Evolutionary conservation across 2,329 filamentous ascomycete genomes (phyloP).

Genomic region (Botrytis aclada): DNA sequence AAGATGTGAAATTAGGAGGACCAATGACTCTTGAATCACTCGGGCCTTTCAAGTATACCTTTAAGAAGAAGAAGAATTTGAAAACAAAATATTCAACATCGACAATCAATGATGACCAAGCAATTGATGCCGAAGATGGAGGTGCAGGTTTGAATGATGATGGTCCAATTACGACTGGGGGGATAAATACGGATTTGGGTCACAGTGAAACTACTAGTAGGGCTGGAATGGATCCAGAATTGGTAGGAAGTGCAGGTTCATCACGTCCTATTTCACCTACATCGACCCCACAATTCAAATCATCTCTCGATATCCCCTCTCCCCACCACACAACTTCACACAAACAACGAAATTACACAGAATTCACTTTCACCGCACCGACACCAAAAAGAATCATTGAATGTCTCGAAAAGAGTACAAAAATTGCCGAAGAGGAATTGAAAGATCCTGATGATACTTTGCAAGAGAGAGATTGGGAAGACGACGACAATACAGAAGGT

Average conservation of each 20-base stretch:
- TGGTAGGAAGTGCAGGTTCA: conserved; percentile 16
- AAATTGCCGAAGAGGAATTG: background rate
- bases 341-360: background rate
- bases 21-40: conserved; percentile 22
- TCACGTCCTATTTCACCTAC: conserved; percentile 4
- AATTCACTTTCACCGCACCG: background rate
- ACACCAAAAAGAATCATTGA: background rate
- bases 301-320: background rate
- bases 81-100: conserved; percentile 9
- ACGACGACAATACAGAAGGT: background rate
- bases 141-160: background rate
- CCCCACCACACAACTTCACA: background rate
- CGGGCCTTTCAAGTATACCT: conserved; percentile 23
- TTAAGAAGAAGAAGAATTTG: conserved; percentile 22
- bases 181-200: background rate
- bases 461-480: background rate
- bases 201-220: conserved; percentile 10
- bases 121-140: background rate
- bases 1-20: conserved; percentile 16
- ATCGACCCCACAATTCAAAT: background rate
- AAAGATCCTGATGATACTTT: background rate
- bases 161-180: background rate
- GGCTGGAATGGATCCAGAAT: conserved; percentile 9
- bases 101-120: background rate
- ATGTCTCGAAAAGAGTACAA: background rate